phyloP scores from a whole-genome alignment of 2,329 filamentous ascomycete species.

The Penicillium sp. region DNA sequence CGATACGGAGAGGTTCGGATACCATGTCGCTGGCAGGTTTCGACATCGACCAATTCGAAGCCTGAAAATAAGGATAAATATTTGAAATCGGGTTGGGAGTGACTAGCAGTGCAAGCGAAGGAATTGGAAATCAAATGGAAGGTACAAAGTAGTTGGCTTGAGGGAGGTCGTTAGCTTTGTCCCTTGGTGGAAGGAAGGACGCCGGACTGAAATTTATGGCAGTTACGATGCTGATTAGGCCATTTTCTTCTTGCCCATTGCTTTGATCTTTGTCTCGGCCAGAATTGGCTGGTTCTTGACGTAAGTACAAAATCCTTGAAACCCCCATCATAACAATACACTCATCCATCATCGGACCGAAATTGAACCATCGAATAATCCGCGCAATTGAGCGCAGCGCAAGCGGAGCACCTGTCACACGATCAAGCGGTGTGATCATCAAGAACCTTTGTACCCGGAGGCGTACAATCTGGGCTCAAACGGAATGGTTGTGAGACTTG shows the following conservation, averaged over 20 bases:
- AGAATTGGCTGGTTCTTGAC: background rate
- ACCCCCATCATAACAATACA: background rate
- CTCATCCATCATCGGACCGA: background rate
- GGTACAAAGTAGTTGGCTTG: background rate
- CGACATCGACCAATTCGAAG: background rate
- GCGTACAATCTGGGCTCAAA: background rate
- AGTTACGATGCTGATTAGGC: background rate
- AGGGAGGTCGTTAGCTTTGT: background rate
- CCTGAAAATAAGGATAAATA: background rate
- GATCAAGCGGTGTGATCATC: background rate
- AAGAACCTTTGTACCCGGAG: background rate
- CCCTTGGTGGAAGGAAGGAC: background rate
- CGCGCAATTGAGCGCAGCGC: slow-evolving; percentile 11
- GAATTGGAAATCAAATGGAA: background rate
- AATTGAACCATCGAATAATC: background rate
- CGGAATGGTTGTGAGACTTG: background rate
- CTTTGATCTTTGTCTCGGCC: background rate
- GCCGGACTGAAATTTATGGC: background rate
- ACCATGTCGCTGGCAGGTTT: slow-evolving; percentile 12
- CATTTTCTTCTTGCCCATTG: background rate
- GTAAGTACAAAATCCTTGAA: background rate
- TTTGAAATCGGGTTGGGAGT: background rate
- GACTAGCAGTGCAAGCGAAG: background rate
- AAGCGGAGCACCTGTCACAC: background rate
- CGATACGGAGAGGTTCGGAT: slow-evolving; percentile 28